A percentile compares a stretch with the other conserved stretches of the same genome.
phyloP scores from a whole-genome alignment of 2,329 filamentous ascomycete genomes.

The Dothistroma pini region DNA sequence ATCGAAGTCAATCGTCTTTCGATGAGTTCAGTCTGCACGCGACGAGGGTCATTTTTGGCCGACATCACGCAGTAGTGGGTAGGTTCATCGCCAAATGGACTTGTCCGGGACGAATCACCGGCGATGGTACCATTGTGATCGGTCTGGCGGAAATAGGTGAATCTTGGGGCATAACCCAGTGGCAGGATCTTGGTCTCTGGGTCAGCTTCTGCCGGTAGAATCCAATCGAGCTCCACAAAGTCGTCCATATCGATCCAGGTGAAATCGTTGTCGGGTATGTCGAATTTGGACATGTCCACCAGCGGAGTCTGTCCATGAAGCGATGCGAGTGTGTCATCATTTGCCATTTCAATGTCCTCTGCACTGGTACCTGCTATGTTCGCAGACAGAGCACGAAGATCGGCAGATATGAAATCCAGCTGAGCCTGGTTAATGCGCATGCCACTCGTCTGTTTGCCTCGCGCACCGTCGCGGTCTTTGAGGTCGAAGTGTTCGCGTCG shows the following conservation, averaged over 20 bases:
- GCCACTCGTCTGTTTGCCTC: conserved; percentile 76
- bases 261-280: conserved; percentile 90
- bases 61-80: conserved; percentile 97
- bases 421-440: conserved; percentile 97
- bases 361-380: conserved; percentile 76
- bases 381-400: conserved; percentile 89
- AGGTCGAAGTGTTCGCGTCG: conserved; percentile 86
- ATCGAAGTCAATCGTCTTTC: conserved; percentile 75
- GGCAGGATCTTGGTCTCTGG: conserved; percentile 93
- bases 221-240: conserved; percentile 97
- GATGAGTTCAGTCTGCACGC: conserved; percentile 83
- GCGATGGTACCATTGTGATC: conserved; percentile 79
- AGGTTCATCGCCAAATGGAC: conserved; percentile 86
- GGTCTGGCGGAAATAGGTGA: conserved; percentile 96
- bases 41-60: conserved; percentile 65
- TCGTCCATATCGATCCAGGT: conserved; percentile 99
- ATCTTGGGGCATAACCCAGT: conserved; percentile 84
- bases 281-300: conserved; percentile 76
- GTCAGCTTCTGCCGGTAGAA: conserved; percentile 81
- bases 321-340: conserved; percentile 58
- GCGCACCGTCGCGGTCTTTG: conserved; percentile 62
- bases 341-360: conserved; percentile 66
- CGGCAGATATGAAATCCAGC: conserved; percentile 84
- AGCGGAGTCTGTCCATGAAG: conserved; percentile 52
- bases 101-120: conserved; percentile 77